Conservation (phyloP, 257 asterid genomes). For the Leonotis leonurus region DNA sequence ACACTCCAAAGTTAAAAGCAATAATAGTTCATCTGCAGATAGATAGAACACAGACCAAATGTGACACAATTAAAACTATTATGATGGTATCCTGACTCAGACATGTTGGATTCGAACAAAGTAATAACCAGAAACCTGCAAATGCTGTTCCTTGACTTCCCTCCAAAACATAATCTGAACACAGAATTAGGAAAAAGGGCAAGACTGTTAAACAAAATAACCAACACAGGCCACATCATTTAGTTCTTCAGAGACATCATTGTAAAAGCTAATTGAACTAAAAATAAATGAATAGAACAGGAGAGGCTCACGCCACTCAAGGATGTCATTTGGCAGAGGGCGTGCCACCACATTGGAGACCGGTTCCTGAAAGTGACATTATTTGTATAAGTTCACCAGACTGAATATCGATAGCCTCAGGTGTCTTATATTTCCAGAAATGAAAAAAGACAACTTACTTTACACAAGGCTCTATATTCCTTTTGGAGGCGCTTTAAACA, state of each 20-base stretch:
- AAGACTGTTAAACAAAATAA: slow-evolving; percentile 10
- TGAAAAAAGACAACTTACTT: slow-evolving; percentile 49
- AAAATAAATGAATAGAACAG: background rate
- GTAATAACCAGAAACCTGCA: slow-evolving; percentile 64
- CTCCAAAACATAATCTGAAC: slow-evolving; percentile 94
- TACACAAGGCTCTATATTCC: slow-evolving; percentile 90
- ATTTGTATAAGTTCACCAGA: background rate
- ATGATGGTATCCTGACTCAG: slow-evolving; percentile 2
- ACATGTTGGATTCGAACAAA: slow-evolving; percentile 3
- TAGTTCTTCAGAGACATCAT: background rate
- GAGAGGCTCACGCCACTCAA: slow-evolving; percentile 91
- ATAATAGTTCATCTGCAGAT: slow-evolving; percentile 10
- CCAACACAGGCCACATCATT: background rate
- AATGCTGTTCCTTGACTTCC: slow-evolving; percentile 98
- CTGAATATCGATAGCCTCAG: background rate
- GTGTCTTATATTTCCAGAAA: slow-evolving; percentile 10
- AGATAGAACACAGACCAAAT: background rate
- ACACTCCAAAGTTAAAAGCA: slow-evolving; percentile 1
- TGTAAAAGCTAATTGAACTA: background rate
- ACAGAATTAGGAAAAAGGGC: slow-evolving; percentile 13
- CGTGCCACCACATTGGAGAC: slow-evolving; percentile 95
- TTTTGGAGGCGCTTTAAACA: slow-evolving; percentile 96
- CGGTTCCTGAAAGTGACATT: slow-evolving; percentile 57
- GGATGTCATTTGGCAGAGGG: slow-evolving; percentile 88
- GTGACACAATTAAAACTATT: slow-evolving; percentile 2